Base-by-base conservation (phyloP, 2,329 filamentous ascomycete genomes). In the Ophiocordyceps sinensis region DNA sequence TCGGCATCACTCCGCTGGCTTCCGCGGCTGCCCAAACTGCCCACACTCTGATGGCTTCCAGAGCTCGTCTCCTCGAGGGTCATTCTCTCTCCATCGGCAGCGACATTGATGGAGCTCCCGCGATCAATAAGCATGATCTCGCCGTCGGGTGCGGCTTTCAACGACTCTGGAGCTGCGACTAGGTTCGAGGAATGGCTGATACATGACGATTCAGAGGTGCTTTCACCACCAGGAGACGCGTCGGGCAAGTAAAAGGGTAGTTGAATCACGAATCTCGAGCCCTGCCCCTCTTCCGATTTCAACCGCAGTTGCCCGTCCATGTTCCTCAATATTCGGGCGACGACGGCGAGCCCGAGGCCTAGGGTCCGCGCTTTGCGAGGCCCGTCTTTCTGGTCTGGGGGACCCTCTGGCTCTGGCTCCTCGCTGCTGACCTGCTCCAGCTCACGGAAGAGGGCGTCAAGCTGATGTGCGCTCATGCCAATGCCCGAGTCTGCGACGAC, bases 241-340 rank as follows among this genome's bases (percentile, higher is more conserved):
- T 66, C 61, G 0, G 61, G 78, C 1, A 88, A 55, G 8, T 77
- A 68, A 47, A 94, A 91, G 0, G 82, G 81, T 28, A 94, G 64
- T 47, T 85, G 76, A 21, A 94, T 75, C 17, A 86, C 77, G 47
- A 94, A 94, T 40, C 83, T 73, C 15, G 86, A 88, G 1, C 88
- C 87, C 50, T 81, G 83, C 2, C 82, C 82, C 54, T 82, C 73
- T 51, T 91, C 85, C 0, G 86, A 94, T 52, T 87, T 89, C 1
- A 94, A 63, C 2, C 85, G 77, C 28, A 94, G 60, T 52, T 94
- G 87, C 0, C 87, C 88, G 44, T 89, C 81, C 84, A 94, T 91
- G 53, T 87, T 94, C n/a, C 79, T 75, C 28, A 94, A 71, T 30
- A 86, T 85, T 31, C 87, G 76, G 14, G 85, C 83, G n/a, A 94